A percentile compares a stretch with the other conserved stretches of the same genome.
Conservation (phyloP, 257 asterid genomes). For the Solanum pennellii region DNA sequence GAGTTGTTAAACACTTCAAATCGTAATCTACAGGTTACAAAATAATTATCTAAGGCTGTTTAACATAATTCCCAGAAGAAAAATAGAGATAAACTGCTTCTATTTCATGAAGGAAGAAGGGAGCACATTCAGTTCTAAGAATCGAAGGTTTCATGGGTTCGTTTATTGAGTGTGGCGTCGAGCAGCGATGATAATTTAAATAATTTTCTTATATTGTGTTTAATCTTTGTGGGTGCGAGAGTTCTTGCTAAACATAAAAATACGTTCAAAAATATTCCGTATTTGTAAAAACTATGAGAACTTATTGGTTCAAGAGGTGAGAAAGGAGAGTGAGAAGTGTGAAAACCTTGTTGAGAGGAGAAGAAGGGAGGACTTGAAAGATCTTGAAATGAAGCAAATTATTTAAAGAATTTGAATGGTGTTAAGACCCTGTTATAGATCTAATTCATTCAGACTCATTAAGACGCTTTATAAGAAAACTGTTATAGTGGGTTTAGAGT, state of each 20-base stretch:
- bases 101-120: constrained; percentile 50
- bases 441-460: neutral
- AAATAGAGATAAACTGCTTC: constrained; percentile 59
- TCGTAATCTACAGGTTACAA: neutral
- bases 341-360: neutral
- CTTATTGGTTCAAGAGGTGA: neutral
- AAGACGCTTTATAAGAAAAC: neutral
- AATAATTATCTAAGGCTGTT: neutral
- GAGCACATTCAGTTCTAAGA: constrained; percentile 35
- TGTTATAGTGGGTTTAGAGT: neutral
- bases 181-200: constrained; percentile 21
- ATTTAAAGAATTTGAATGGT: neutral
- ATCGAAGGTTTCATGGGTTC: constrained; percentile 61
- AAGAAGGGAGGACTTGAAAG: neutral
- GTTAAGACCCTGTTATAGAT: neutral
- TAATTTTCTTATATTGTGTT: neutral
- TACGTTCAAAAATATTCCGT: neutral
- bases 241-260: neutral
- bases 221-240: neutral
- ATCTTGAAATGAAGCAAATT: neutral
- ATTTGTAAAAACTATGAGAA: neutral
- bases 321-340: neutral
- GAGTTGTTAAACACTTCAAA: neutral
- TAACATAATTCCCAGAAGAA: neutral
- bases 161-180: constrained; percentile 72